Percentiles rank a stretch among this genome's conserved stretches.
Evolutionary conservation across 345 rosid species (phyloP).

Genomic region (Carallia brachiata): DNA sequence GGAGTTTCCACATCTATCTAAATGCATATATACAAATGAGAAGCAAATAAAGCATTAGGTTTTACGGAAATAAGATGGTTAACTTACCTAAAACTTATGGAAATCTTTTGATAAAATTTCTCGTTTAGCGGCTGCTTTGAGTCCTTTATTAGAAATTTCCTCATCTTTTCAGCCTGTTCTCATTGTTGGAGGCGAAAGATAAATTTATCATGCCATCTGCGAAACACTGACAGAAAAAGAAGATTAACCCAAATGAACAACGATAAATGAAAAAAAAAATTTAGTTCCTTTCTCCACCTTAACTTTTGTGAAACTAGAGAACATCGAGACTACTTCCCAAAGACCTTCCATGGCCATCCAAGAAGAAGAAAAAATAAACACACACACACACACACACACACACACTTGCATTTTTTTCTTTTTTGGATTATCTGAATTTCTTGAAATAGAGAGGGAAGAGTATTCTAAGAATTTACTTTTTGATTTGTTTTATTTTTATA

Average conservation of each 20-base stretch:
- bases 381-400: too few species aligned
- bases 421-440: too few species aligned
- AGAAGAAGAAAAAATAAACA: too few species aligned
- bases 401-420: too few species aligned
- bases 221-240: background rate
- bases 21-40: too few species aligned
- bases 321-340: conserved; percentile 29
- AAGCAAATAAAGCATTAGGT: too few species aligned
- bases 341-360: conserved; percentile 40
- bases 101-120: conserved; percentile 52
- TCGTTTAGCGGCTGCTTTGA: conserved; percentile 33
- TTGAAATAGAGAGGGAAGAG: too few species aligned
- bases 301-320: conserved; percentile 44
- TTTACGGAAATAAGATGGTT: background rate
- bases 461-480: too few species aligned
- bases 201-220: background rate
- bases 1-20: too few species aligned
- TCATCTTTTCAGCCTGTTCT: conserved; percentile 55
- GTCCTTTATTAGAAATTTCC: conserved; percentile 37
- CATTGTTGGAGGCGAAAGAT: background rate
- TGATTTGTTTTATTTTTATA: too few species aligned
- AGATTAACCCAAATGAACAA: conserved; percentile 9
- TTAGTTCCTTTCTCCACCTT: conserved; percentile 33
- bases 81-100: conserved; percentile 59
- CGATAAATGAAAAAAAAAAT: background rate